A percentile compares a stretch with the other conserved stretches of the same genome.
phyloP scores from a whole-genome alignment of 371 early-diverging fungal species.

The Nematocida major region DNA sequence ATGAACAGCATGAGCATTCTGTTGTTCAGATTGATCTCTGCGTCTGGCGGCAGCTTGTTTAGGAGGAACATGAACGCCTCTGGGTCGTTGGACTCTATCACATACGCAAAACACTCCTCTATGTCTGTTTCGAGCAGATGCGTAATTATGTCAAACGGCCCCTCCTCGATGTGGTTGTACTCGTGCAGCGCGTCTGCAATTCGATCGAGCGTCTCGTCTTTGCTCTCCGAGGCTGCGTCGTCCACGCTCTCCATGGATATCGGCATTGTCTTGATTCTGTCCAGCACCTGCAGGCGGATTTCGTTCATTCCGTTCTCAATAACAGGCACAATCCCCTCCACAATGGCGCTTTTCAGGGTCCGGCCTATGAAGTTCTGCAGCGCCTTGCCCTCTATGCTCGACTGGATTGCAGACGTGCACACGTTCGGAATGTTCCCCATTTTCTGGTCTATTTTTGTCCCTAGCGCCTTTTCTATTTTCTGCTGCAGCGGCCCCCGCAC shows the following conservation, averaged over 20 bases:
- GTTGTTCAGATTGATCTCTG: conserved; percentile 28
- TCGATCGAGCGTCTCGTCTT: conserved; percentile 23
- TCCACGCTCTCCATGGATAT: conserved; percentile 4
- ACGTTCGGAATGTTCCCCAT: conserved; percentile 2
- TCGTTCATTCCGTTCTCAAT: conserved; percentile 62
- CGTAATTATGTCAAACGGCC: conserved; percentile 32
- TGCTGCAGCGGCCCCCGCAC: conserved; percentile 13
- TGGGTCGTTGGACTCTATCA: conserved; percentile 13
- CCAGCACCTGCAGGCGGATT: conserved; percentile 59
- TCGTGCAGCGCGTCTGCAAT: conserved; percentile 33
- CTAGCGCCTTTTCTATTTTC: conserved; percentile 12
- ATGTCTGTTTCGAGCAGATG: conserved; percentile 46
- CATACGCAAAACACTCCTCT: conserved; percentile 36
- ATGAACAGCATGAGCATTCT: conserved; percentile 22
- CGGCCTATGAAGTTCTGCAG: background rate
- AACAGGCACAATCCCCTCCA: conserved; percentile 51
- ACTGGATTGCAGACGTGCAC: conserved; percentile 1
- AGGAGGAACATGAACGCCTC: conserved; percentile 44
- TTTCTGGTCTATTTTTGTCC: conserved; percentile 21
- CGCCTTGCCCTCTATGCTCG: conserved; percentile 1
- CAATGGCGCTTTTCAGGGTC: conserved; percentile 40
- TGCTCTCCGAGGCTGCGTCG: conserved; percentile 38
- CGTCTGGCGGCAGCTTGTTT: conserved; percentile 39
- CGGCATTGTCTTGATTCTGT: conserved; percentile 46
- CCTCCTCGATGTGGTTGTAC: conserved; percentile 27